Base-by-base conservation (phyloP, 208 protist genomes). In the Vickermania spadyakhi region DNA sequence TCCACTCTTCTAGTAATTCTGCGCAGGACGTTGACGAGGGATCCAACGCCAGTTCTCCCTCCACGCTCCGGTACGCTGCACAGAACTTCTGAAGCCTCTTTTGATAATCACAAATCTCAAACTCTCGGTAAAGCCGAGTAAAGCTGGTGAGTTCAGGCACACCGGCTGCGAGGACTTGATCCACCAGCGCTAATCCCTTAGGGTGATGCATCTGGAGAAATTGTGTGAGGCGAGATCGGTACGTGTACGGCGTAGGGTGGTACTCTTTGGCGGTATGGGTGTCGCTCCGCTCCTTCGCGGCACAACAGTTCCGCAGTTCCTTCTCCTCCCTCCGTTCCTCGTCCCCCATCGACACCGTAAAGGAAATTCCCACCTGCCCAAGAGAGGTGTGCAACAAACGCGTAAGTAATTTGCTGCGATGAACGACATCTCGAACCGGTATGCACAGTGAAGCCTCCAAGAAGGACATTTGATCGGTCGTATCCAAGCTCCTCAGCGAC, bases 101-200 rank as follows among this genome's bases (percentile, higher is more conserved):
- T 18, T 81, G 62, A 60, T 93, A 91, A 62, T 91, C 72, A 18
- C 70, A 56, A 31, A 91, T 26, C 13, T 60, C 66, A 71, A 88
- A 91, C 45, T 86, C 84, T 25, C 72, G 59, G 55, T 81, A 91
- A 0, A 93, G 69, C 58, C 86, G 87, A 0, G 83, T 83, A 60
- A 93, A 89, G 13, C 81, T 87, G 70, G 85, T 78, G 13, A 86
- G 60, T 66, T 91, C 82, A 0, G 76, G 66, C 7, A 93, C 78
- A 45, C 36, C 36, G 0, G 66, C 69, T 21, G 66, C 60, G 0
- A 91, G 80, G 27, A 91, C 84, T 28, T 56, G 77, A 7, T 77
- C 75, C 2, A 91, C 60, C 28, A 89, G 67, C 1, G 62, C 63
- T 13, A 93, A 69, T 1, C 76, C 79, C 28, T 68, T 58, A 4